Conservation (phyloP, 2,329 filamentous ascomycete genomes). For the Rasamsonia emersonii region DNA sequence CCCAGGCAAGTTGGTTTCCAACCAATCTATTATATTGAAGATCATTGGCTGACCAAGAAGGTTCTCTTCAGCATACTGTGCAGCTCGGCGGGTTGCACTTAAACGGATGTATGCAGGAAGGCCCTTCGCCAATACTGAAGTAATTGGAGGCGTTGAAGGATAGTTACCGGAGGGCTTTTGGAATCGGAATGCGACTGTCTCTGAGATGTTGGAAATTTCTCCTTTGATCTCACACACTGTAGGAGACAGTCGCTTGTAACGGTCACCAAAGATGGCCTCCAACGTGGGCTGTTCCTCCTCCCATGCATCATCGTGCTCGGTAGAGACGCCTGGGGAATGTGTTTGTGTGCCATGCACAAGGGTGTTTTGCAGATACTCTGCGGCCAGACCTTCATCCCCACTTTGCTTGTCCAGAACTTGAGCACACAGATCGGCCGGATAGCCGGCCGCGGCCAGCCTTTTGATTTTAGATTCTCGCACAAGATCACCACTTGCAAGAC, state of each 20-base stretch:
- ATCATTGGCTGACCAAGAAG: conserved; percentile 82
- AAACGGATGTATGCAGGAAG: conserved; percentile 90
- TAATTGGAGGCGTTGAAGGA: conserved; percentile 57
- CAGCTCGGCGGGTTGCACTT: conserved; percentile 69
- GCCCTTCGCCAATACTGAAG: conserved; percentile 58
- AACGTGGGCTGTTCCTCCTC: conserved; percentile 76
- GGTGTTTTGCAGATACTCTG: conserved; percentile 67
- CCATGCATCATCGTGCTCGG: conserved; percentile 55
- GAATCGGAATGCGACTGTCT: conserved; percentile 52
- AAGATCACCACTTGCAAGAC: conserved; percentile 72
- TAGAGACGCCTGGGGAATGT: conserved; percentile 9
- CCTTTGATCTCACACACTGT: conserved; percentile 64
- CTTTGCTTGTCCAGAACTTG: conserved; percentile 62
- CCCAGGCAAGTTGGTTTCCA: conserved; percentile 72
- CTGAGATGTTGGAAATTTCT: conserved; percentile 38
- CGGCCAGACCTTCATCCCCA: conserved; percentile 67
- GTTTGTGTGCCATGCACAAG: conserved; percentile 44
- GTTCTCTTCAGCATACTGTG: conserved; percentile 61
- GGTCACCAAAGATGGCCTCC: conserved; percentile 75
- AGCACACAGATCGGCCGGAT: conserved; percentile 74
- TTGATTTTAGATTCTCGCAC: conserved; percentile 75
- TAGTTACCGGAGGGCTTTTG: conserved; percentile 62
- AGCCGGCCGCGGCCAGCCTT: conserved; percentile 71
- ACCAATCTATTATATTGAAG: conserved; percentile 83
- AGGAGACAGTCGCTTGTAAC: conserved; percentile 53